A percentile compares a stretch with the other conserved stretches of the same genome.
Conservation (phyloP, 1,284 basidiomycete species). For the Spongiforma sp. region DNA sequence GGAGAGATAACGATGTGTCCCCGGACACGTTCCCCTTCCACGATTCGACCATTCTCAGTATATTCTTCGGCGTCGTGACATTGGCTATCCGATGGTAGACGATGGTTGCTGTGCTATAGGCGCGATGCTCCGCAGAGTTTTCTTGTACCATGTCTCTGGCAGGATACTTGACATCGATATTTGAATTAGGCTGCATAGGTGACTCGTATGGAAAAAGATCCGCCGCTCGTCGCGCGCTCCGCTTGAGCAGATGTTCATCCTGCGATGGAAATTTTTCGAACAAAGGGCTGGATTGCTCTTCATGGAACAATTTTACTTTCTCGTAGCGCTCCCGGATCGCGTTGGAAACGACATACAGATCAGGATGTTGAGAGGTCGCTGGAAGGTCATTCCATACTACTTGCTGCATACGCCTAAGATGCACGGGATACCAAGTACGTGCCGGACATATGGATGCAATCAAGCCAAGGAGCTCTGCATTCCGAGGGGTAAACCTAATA, state of each 20-base stretch:
- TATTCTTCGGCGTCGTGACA: background rate
- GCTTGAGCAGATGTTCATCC: slow-evolving; percentile 19
- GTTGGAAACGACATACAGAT: slow-evolving; percentile 29
- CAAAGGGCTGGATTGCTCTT: background rate
- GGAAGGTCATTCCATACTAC: slow-evolving; percentile 22
- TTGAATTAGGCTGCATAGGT: background rate
- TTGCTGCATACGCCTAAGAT: slow-evolving; percentile 45
- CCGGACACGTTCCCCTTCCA: slow-evolving; percentile 7
- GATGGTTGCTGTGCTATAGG: slow-evolving; percentile 14
- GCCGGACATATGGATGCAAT: slow-evolving; percentile 44
- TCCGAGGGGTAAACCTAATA: slow-evolving; percentile 35
- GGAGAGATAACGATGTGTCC: slow-evolving; percentile 15
- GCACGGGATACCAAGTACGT: slow-evolving; percentile 44
- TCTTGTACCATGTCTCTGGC: slow-evolving; percentile 19
- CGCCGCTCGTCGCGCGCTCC: slow-evolving; percentile 13
- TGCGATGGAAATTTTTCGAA: slow-evolving; percentile 11
- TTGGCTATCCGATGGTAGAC: slow-evolving; percentile 7
- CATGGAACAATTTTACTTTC: slow-evolving; percentile 17
- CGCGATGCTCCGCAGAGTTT: slow-evolving; percentile 16
- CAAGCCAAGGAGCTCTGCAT: slow-evolving; percentile 37
- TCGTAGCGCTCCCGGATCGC: slow-evolving; percentile 39
- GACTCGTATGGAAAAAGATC: slow-evolving; percentile 16
- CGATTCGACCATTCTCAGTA: slow-evolving; percentile 14
- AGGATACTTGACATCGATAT: slow-evolving; percentile 20
- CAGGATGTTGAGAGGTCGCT: slow-evolving; percentile 38